Evolutionary conservation across 371 early-diverging fungal genomes (phyloP), one percentile per base, ranked within the genome.

Genomic region (Actinomortierella wolfii): DNA sequence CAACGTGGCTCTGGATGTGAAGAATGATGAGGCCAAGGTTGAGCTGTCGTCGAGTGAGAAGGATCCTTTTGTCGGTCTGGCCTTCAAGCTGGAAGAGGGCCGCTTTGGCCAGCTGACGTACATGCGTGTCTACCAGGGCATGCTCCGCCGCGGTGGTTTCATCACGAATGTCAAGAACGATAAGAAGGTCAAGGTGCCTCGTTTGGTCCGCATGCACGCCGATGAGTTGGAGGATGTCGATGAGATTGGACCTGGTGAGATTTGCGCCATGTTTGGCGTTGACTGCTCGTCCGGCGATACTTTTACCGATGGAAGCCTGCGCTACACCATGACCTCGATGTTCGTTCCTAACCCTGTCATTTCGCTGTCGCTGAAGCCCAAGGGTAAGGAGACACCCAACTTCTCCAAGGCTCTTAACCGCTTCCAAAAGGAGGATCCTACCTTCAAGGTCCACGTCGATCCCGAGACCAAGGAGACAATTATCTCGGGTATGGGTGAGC

Each of bases 161-260:
- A 87, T 96, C 57, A 82, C 87, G 59, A 96, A 97, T 75, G 87
- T 91, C 51, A 89, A 91, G 79, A 95, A 93, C 39, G 96, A 95
- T 52, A 97, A 97, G 81, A 90, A 86, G 79, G 89, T 96, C 78
- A 98, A 97, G 85, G 92, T 98, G 4, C 90, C 97, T 50, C 86
- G 97, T 43, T 83, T 98, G 52, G 97, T 95, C 41, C 93, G 99
- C 67, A 98, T 98, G 99, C 99, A 98, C 80, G 92, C 96, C 56
- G 90, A 96, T 73, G 95, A 96, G 78, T 95, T 97, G 94, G 97
- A 98, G 81, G 98, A 98, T 78, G 96, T 98, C 0, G 92, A 96
- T 60, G 82, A 86, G 68, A 88, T 97, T 25, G 94, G 92, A 57
- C 92, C 95, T 54, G 99, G 99, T 68, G 99, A 98, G 82, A 97